Evolutionary conservation across 371 early-diverging fungal genomes (phyloP), one percentile per base, ranked within the genome.

Genomic region (Funneliformis caledonium): DNA sequence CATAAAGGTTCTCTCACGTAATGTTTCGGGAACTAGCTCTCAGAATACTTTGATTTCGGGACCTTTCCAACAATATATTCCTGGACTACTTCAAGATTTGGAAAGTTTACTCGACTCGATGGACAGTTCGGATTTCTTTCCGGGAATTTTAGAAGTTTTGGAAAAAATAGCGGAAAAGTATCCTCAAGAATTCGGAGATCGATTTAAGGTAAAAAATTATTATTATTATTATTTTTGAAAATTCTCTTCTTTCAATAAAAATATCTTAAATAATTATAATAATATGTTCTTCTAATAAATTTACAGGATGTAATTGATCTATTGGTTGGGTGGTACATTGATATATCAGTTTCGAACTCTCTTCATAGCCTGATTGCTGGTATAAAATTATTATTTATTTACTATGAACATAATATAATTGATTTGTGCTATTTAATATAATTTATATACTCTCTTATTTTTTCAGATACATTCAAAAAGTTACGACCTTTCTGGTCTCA

Each of bases 311-410:
- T 79, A 33, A 79, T 79, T 59, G 79, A 79, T 79, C 43, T 79
- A 59, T 60, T 79, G 16, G 79, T 79, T 31, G 79, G 79, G 16
- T 79, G 79, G 79, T 64, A 79, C 59, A 79, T 79, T 42, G 79
- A 79, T 69, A 56, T 48, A 14, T 43, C 79, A 8, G 59, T 79
- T 8, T 79, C 79, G 6, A 70, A 69, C 45, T 9, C n/a, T 12
- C 31, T 79, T 22, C 69, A 79, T 70, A 26, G 31, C 43, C 60
- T 52, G 43, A 79, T 79, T n/a, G 37, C 79, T 4, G 79, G 79
- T 79, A 79, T 48, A 48, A 22, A n/a, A 10, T 42, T 42, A 10
- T 26, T 14, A 61, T 61, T 33, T 75, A 73, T 59, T 73, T n/a
- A 26, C 16, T 31, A 43, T 60, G 60, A 22, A n/a, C 31, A 67